These are phyloP conservation scores for Hyphodiscus sp. DNA, from an alignment of 2,329 filamentous ascomycete genomes.

Conservation along the genomic window DNA sequence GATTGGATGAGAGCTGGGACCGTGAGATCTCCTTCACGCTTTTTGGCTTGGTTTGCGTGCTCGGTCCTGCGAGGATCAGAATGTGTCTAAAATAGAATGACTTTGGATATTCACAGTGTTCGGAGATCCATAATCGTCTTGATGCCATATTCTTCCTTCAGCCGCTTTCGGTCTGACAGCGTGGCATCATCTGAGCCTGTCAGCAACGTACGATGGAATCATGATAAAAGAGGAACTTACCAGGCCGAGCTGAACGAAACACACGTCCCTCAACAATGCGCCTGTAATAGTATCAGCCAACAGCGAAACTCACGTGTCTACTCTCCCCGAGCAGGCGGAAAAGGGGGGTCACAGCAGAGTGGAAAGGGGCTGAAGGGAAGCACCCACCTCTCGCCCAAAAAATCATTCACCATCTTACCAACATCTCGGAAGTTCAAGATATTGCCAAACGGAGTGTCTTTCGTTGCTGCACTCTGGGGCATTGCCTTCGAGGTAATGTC, in stretches of 20 bases:
- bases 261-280: slow-evolving; percentile 55
- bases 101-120: slow-evolving; percentile 49
- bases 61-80: slow-evolving; percentile 52
- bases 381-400: slow-evolving; percentile 47
- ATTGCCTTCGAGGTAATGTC: slow-evolving; percentile 11
- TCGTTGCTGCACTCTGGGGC: slow-evolving; percentile 13
- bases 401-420: slow-evolving; percentile 57
- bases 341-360: not conserved
- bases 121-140: slow-evolving; percentile 73
- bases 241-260: slow-evolving; percentile 61
- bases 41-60: slow-evolving; percentile 61
- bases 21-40: slow-evolving; percentile 44
- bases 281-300: slow-evolving; percentile 24
- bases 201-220: slow-evolving; percentile 5
- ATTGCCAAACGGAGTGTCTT: slow-evolving; percentile 39
- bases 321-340: not conserved
- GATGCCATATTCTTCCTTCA: slow-evolving; percentile 56
- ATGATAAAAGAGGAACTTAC: slow-evolving; percentile 31
- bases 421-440: slow-evolving; percentile 76
- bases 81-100: not conserved
- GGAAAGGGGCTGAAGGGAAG: not conserved
- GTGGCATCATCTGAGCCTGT: slow-evolving; percentile 61
- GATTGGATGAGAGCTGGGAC: slow-evolving; percentile 39
- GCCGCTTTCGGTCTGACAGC: slow-evolving; percentile 50
- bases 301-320: not conserved